phyloP scores from a whole-genome alignment of 2,329 filamentous ascomycete genomes.

The Colletotrichum sp. region DNA sequence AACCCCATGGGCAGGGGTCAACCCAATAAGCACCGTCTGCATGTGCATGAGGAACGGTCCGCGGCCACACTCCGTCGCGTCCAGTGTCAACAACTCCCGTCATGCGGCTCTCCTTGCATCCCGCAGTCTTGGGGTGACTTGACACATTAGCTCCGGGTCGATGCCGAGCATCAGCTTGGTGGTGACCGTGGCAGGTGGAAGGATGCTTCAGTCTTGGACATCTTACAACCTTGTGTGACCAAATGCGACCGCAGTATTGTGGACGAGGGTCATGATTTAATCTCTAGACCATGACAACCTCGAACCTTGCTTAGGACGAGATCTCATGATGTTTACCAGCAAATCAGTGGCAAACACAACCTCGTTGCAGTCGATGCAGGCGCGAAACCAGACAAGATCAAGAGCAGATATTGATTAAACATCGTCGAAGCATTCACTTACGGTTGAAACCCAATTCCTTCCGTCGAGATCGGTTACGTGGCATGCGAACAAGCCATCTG shows the following conservation, averaged over 20 bases:
- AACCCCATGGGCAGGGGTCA: conserved; percentile 5
- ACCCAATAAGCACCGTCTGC: conserved; percentile 9
- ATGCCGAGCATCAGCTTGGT: not conserved
- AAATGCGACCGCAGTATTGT: not conserved
- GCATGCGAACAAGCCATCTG: not conserved
- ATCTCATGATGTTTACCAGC: not conserved
- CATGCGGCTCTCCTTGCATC: not conserved
- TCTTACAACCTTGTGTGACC: not conserved
- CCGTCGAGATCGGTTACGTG: not conserved
- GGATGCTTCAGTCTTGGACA: not conserved
- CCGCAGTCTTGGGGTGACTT: not conserved
- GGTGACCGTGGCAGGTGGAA: not conserved
- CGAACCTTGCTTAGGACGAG: no score
- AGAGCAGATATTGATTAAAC: not conserved
- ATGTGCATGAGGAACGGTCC: conserved; percentile 20
- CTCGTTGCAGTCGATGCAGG: not conserved
- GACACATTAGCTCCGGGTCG: not conserved
- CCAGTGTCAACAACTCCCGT: not conserved
- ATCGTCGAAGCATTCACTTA: not conserved
- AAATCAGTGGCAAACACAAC: not conserved
- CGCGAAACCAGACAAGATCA: not conserved
- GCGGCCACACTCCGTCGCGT: conserved; percentile 9
- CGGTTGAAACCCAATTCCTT: no score
- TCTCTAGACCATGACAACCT: not conserved
- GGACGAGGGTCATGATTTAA: not conserved